These are phyloP conservation scores for Agaricus subrufescens DNA, from an alignment of 768 basidiomycete species.

Conservation along the genomic window DNA sequence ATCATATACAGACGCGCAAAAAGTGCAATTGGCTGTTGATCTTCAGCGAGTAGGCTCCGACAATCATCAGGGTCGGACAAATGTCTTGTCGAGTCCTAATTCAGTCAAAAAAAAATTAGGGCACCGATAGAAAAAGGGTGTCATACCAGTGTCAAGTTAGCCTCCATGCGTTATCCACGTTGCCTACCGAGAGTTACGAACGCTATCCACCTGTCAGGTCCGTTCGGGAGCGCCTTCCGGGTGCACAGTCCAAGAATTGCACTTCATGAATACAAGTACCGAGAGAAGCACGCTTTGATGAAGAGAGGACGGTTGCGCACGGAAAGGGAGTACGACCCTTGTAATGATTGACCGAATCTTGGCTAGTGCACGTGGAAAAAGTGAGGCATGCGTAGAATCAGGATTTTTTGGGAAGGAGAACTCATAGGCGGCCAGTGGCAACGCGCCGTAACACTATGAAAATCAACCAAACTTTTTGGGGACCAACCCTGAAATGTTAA, in stretches of 20 bases:
- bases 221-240: conserved; percentile 2
- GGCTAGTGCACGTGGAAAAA: neutral
- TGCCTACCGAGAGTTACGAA: neutral
- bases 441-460: conserved; percentile 4
- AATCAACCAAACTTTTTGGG: neutral
- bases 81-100: too few species aligned
- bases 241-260: neutral
- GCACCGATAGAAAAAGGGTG: neutral
- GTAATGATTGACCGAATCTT: neutral
- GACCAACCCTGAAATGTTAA: conserved; percentile 1
- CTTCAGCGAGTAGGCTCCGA: neutral
- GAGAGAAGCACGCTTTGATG: neutral
- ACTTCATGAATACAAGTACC: neutral
- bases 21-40: neutral
- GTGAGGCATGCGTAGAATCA: neutral
- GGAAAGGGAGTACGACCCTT: neutral
- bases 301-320: neutral
- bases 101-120: neutral
- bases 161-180: conserved; percentile 10
- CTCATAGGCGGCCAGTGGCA: conserved; percentile 1
- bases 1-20: neutral
- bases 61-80: too few species aligned
- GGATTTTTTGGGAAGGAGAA: neutral
- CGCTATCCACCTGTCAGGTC: neutral
- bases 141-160: neutral